phyloP scores from a whole-genome alignment of 768 basidiomycete genomes.

The Suillus bovinus region DNA sequence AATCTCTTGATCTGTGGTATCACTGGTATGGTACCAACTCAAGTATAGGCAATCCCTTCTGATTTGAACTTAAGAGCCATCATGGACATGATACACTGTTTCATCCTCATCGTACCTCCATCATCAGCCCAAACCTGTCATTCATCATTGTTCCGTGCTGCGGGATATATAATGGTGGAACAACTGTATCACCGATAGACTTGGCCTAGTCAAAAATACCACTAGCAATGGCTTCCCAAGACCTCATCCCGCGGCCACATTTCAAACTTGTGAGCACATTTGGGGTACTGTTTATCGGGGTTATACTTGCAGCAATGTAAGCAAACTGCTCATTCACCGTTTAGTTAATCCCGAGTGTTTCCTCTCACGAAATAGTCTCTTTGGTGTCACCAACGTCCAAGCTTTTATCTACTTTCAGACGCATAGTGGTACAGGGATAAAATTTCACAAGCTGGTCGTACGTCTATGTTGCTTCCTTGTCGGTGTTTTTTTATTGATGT shows the following conservation, averaged over 20 bases:
- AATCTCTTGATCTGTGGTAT: too few relatives aligned
- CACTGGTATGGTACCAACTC: too few relatives aligned
- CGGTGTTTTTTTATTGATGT: background rate
- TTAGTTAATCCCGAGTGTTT: too few relatives aligned
- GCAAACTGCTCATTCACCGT: background rate
- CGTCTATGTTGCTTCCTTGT: background rate
- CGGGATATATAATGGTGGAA: background rate
- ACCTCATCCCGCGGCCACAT: background rate
- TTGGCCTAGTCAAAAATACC: too few relatives aligned
- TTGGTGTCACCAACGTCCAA: background rate
- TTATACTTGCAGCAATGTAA: background rate
- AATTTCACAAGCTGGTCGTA: background rate
- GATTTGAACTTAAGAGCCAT: too few relatives aligned
- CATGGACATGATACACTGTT: too few relatives aligned
- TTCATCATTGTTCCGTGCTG: too few relatives aligned
- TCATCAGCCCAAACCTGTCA: too few relatives aligned
- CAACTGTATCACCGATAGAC: background rate
- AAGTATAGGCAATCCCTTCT: too few relatives aligned
- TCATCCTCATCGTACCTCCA: too few relatives aligned
- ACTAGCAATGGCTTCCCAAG: background rate
- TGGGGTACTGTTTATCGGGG: background rate
- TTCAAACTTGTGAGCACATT: background rate
- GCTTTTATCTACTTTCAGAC: constrained; percentile 1
- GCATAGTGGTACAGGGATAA: background rate
- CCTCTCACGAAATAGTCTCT: background rate